Conservation (phyloP, 176 grass and related monocot genomes). For the Dactylis glomerata region DNA sequence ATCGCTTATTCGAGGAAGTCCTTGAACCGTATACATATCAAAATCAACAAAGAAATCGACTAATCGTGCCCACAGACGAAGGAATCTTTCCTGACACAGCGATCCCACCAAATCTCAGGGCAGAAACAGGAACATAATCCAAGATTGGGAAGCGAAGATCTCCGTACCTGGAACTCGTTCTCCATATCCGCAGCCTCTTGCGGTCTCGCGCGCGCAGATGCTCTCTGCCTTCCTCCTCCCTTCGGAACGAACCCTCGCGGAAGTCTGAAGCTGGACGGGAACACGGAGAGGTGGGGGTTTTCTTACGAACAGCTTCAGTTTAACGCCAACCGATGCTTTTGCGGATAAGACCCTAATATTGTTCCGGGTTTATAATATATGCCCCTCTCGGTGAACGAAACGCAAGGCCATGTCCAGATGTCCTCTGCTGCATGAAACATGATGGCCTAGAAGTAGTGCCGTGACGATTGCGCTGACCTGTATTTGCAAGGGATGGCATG, state of each 20-base stretch:
- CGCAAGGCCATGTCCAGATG: neutral
- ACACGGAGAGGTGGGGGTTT: neutral
- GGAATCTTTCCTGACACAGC: neutral
- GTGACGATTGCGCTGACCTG: neutral
- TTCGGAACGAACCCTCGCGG: neutral
- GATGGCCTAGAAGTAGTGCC: neutral
- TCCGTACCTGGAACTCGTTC: constrained; percentile 39
- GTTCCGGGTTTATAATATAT: neutral
- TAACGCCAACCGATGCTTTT: neutral
- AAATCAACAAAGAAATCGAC: neutral
- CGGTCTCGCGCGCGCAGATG: neutral
- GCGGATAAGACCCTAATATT: neutral
- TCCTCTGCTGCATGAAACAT: constrained; percentile 12
- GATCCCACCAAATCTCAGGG: neutral
- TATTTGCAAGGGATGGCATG: neutral
- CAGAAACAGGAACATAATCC: neutral
- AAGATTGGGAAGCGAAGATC: neutral
- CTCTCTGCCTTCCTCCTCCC: neutral
- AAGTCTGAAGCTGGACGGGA: neutral
- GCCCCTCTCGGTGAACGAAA: neutral
- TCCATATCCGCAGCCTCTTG: constrained; percentile 4
- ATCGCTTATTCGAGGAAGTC: neutral
- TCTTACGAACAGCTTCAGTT: constrained; percentile 13
- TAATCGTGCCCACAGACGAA: neutral
- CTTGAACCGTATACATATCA: neutral